Conservation (phyloP, 2,329 filamentous ascomycete species). For the Cadophora sp. region DNA sequence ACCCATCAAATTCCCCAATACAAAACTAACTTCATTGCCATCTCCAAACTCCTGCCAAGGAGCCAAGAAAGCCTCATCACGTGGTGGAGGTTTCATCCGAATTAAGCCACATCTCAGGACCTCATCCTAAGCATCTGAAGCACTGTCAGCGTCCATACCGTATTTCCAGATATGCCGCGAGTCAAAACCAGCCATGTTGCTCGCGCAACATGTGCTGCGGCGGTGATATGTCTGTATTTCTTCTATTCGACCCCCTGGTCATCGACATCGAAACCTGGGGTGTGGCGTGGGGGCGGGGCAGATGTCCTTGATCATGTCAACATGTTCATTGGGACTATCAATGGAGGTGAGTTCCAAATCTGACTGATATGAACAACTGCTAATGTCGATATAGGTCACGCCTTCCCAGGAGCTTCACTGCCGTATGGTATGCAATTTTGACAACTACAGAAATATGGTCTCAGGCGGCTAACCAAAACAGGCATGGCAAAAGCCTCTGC, state of each 20-base stretch:
- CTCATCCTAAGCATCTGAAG: background rate
- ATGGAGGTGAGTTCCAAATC: slow-evolving; percentile 49
- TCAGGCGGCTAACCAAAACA: slow-evolving; percentile 33
- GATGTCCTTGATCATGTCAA: slow-evolving; percentile 48
- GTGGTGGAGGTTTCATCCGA: background rate
- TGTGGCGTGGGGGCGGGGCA: slow-evolving; percentile 8
- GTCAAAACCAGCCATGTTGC: slow-evolving; percentile 9
- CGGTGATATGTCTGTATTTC: slow-evolving; percentile 10
- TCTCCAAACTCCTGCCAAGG: background rate
- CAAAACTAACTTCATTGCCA: no score
- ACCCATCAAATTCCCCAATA: no score
- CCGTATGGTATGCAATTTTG: slow-evolving; percentile 47
- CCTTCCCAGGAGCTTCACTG: slow-evolving; percentile 60
- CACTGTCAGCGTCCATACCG: background rate
- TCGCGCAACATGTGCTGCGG: slow-evolving; percentile 8
- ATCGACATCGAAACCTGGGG: background rate
- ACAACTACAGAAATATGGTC: background rate
- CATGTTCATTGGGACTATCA: slow-evolving; percentile 59
- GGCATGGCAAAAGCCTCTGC: slow-evolving; percentile 63
- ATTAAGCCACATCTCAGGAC: slow-evolving; percentile 12
- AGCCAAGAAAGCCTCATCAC: background rate
- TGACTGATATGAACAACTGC: background rate
- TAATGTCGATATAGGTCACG: slow-evolving; percentile 48
- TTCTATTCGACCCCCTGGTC: slow-evolving; percentile 1
- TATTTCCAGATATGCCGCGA: slow-evolving; percentile 10